These are phyloP conservation scores for Podila epicladia DNA, from an alignment of 192 early-diverging fungal genomes.

Conservation along the genomic window DNA sequence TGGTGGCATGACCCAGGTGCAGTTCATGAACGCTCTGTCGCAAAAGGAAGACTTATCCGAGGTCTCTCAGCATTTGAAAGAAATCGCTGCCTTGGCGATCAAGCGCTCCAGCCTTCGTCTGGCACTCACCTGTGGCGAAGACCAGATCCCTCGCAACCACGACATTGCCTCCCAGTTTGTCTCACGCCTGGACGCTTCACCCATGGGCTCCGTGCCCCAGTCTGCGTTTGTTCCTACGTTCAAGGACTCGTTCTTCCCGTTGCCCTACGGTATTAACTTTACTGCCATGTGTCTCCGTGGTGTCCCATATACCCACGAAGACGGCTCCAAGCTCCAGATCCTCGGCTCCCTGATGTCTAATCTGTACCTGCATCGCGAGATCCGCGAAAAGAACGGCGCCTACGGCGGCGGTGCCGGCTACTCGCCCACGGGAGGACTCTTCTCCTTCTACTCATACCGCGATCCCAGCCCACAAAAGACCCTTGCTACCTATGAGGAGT, in stretches of 20 bases:
- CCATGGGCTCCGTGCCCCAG: conserved; percentile 16
- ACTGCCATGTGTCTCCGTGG: conserved; percentile 75
- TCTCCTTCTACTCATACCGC: conserved; percentile 93
- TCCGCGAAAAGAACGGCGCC: conserved; percentile 96
- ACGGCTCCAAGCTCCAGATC: conserved; percentile 81
- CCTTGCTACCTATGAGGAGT: conserved; percentile 70
- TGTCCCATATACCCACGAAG: conserved; percentile 87
- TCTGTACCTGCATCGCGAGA: conserved; percentile 93
- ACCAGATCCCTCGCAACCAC: conserved; percentile 58
- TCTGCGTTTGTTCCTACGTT: conserved; percentile 59
- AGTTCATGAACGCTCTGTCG: conserved; percentile 82
- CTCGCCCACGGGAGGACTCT: conserved; percentile 76
- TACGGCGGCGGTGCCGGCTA: conserved; percentile 92
- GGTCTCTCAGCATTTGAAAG: conserved; percentile 70
- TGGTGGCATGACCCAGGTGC: conserved; percentile 77
- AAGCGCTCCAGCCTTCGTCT: conserved; percentile 58
- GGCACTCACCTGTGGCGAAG: conserved; percentile 63
- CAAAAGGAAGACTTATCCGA: conserved; percentile 69
- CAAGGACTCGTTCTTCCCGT: conserved; percentile 77
- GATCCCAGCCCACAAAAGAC: conserved; percentile 86
- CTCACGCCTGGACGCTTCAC: conserved; percentile 37
- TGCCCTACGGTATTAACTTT: conserved; percentile 91
- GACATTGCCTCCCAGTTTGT: conserved; percentile 53
- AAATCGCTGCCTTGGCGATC: conserved; percentile 56
- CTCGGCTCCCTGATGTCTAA: conserved; percentile 86